Evolutionary conservation across 2,329 filamentous ascomycete genomes (phyloP).

Genomic region (Teratosphaeria nubilosa): DNA sequence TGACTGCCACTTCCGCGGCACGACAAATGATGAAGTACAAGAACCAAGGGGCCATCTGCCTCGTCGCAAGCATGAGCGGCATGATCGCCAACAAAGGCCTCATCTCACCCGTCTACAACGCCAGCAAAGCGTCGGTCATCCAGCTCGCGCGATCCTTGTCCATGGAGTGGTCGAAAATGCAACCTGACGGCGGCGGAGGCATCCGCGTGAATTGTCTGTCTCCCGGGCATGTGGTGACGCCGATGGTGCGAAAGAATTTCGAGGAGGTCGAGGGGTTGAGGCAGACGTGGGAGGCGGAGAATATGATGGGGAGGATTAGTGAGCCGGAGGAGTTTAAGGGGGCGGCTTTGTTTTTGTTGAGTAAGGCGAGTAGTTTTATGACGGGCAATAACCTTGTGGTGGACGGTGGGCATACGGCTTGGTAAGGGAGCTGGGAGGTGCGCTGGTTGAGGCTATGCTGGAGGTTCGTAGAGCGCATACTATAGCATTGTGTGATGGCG

Average conservation of each 20-base stretch:
- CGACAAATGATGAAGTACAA: conserved; percentile 41
- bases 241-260: conserved; percentile 26
- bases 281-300: conserved; percentile 21
- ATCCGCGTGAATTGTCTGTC: conserved; percentile 26
- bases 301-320: conserved; percentile 25
- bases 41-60: conserved; percentile 38
- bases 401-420: conserved; percentile 14
- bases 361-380: conserved; percentile 18
- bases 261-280: conserved; percentile 19
- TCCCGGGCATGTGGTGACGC: conserved; percentile 27
- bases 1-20: conserved; percentile 38
- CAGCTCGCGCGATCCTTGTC: conserved; percentile 43
- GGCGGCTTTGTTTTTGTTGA: conserved; percentile 23
- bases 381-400: conserved; percentile 19
- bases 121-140: conserved; percentile 45
- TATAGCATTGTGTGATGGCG: too few species aligned
- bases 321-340: conserved; percentile 21
- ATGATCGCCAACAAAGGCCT: conserved; percentile 38
- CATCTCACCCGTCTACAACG: conserved; percentile 34
- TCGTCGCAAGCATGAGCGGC: conserved; percentile 44
- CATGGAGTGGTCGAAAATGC: conserved; percentile 29
- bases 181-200: conserved; percentile 12
- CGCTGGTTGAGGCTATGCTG: too few species aligned
- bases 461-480: too few species aligned
- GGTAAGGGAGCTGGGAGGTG: not conserved